Evolutionary conservation across 352 stramenopile genomes (phyloP), one percentile per base, ranked within the genome.

Genomic region (Pythium folliculosum): DNA sequence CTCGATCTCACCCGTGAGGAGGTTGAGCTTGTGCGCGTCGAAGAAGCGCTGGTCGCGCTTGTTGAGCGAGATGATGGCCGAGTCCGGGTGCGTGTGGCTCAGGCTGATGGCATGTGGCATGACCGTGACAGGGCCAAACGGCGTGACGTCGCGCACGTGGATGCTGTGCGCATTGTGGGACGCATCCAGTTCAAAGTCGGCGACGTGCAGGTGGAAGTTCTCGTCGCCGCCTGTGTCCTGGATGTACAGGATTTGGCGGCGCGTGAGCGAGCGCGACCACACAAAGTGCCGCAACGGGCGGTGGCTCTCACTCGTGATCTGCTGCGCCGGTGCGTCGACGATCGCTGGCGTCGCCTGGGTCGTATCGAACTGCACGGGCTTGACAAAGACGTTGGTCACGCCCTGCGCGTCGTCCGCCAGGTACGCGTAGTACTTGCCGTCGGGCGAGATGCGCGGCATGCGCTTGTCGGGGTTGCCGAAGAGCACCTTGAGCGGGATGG

Each of bases 391-490:
- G 63, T 85, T 85, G 27, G 68, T 72, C 23, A 85, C 75, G 55
- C 77, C 77, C n/a, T 78, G 60, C 12, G 53, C 60, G 38, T 57
- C 66, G 40, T 82, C 75, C 19, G 77, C 73, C 19, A 85, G 44
- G 73, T 78, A 85, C 23, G 77, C 77, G 63, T 81, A 77, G 69
- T 77, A 81, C 32, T 71, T 73, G 40, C 77, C 77, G 58, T 83
- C 69, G 14, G 77, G 75, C n/a, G 77, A 83, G 35, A 86, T 63
- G 17, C 71, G 76, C 35, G 75, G 60, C 67, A 77, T 69, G 43
- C 69, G 70, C 69, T 81, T 76, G 75, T 83, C 77, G 10, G 77
- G 47, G 60, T 81, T 81, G 62, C 77, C 76, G 35, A 78, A 86
- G 43, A 86, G 69, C 52, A 80, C 76, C 22, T 75, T 69, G 37